phyloP scores from a whole-genome alignment of 2,329 filamentous ascomycete species.

The Ophiobolus disseminans region DNA sequence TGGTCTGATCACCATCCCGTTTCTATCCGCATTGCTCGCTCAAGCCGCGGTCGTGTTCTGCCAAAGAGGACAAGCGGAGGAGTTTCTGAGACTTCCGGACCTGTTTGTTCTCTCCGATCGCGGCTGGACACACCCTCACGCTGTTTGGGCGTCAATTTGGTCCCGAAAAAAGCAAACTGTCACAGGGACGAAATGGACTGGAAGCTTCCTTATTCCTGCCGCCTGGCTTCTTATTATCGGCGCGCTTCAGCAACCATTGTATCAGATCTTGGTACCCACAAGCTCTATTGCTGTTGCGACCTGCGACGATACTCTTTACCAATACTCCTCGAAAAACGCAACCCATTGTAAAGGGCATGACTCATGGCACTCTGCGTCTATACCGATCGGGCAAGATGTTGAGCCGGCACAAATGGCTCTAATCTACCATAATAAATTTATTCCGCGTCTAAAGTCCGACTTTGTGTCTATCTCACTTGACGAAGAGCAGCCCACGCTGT shows the following conservation, averaged over 20 bases:
- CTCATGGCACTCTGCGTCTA: neutral
- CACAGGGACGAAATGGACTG: neutral
- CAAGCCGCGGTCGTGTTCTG: slow-evolving; percentile 8
- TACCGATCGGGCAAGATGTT: slow-evolving; percentile 8
- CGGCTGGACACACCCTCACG: slow-evolving; percentile 1
- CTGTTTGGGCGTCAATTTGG: neutral
- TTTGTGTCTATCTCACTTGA: neutral
- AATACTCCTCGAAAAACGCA: neutral
- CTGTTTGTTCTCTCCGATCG: neutral
- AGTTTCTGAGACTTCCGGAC: slow-evolving; percentile 3
- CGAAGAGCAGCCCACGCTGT: neutral
- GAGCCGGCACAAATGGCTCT: slow-evolving; percentile 14
- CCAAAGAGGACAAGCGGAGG: neutral
- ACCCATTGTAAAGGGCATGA: neutral
- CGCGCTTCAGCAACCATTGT: slow-evolving; percentile 8
- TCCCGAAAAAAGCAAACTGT: neutral
- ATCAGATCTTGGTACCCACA: slow-evolving; percentile 4
- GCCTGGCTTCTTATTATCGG: neutral
- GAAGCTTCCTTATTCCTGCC: slow-evolving; percentile 1
- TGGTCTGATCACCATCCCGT: slow-evolving; percentile 6
- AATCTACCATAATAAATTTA: neutral
- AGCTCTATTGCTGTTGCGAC: neutral
- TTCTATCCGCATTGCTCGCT: slow-evolving; percentile 6
- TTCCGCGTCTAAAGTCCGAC: neutral
- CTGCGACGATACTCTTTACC: neutral